Percentiles rank a stretch among this genome's conserved stretches.
phyloP scores from a whole-genome alignment of 805 yeast genomes.

The Wickerhamiella domercqiae region DNA sequence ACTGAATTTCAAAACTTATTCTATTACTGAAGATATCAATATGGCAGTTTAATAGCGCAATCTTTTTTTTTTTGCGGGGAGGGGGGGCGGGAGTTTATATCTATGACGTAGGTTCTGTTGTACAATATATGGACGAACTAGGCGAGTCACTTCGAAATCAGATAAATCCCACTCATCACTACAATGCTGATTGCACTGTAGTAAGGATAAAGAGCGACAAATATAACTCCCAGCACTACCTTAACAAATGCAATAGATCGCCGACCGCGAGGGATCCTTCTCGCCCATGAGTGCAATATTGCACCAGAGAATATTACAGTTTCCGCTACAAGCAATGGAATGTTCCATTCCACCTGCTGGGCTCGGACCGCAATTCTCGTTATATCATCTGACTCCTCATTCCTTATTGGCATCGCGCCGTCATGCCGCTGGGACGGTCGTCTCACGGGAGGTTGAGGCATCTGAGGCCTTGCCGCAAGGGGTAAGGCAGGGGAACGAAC shows the following conservation, averaged over 20 bases:
- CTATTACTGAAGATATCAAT: no score
- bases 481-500: no score
- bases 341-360: conserved; percentile 4
- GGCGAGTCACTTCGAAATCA: no score
- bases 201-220: conserved; percentile 11
- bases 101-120: no score
- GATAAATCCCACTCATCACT: conserved; percentile 2
- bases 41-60: no score
- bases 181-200: conserved; percentile 4
- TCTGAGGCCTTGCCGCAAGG: not conserved
- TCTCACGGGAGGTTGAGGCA: not conserved
- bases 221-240: conserved; percentile 5
- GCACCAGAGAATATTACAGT: conserved; percentile 10
- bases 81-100: no score
- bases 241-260: conserved; percentile 5
- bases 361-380: conserved; percentile 6
- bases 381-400: conserved; percentile 1
- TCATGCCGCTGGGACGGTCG: not conserved
- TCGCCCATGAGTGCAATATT: conserved; percentile 9
- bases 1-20: no score
- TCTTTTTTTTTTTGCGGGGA: no score
- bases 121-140: no score
- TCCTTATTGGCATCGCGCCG: not conserved
- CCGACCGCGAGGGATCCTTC: conserved; percentile 4
- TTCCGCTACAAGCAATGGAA: conserved; percentile 10